Conservation (phyloP, 768 basidiomycete species). For the Psilocybe tampanensis region DNA sequence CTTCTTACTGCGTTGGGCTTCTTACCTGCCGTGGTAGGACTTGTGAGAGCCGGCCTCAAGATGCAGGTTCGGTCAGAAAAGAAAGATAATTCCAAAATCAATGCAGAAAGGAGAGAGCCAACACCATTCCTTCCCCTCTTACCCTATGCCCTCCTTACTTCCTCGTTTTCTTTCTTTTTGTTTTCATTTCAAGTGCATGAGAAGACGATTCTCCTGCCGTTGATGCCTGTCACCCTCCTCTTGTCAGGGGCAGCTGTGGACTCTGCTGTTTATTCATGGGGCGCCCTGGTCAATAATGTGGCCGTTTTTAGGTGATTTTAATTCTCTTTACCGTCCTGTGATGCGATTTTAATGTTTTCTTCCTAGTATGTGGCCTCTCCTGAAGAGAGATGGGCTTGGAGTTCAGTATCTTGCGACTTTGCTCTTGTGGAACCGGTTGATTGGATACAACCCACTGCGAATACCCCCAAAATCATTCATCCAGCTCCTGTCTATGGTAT, state of each 20-base stretch:
- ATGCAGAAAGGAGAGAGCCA: conserved; percentile 24
- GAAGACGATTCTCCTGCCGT: conserved; percentile 85
- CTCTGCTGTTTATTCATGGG: conserved; percentile 68
- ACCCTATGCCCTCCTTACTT: conserved; percentile 77
- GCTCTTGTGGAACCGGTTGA: conserved; percentile 78
- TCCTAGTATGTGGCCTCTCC: conserved; percentile 88
- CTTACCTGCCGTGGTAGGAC: conserved; percentile 54
- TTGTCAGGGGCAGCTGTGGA: conserved; percentile 57
- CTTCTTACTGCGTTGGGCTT: conserved; percentile 72
- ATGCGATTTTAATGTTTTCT: conserved; percentile 1
- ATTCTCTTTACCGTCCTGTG: too few species aligned
- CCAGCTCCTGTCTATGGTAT: conserved; percentile 54
- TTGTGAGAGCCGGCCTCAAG: conserved; percentile 36
- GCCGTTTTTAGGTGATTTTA: conserved; percentile 80
- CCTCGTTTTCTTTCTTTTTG: conserved; percentile 91
- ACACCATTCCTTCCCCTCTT: conserved; percentile 66
- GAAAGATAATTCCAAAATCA: background rate
- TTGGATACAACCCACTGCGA: conserved; percentile 75
- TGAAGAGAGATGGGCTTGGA: conserved; percentile 76
- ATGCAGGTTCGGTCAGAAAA: conserved; percentile 12
- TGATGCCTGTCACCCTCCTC: conserved; percentile 82
- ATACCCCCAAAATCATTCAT: conserved; percentile 49
- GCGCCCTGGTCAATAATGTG: conserved; percentile 77
- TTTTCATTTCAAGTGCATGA: conserved; percentile 98
- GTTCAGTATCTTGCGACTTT: conserved; percentile 72